A percentile compares a stretch with the other conserved stretches of the same genome.
These are phyloP conservation scores for Tolypocladium tropicale DNA, from an alignment of 2,329 filamentous ascomycete species.

Conservation along the genomic window DNA sequence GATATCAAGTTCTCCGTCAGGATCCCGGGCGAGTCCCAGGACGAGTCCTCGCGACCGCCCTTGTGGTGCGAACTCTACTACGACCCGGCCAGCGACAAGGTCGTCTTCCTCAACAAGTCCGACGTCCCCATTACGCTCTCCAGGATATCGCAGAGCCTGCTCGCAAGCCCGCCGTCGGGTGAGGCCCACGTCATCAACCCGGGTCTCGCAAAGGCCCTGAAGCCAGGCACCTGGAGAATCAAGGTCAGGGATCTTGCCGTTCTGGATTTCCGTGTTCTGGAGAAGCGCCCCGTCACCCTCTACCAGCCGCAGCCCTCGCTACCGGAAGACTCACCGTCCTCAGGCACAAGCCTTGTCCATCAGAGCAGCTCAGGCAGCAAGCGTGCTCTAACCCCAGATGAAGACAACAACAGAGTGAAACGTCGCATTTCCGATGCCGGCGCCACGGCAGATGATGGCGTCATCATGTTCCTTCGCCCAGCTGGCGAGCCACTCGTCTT, in stretches of 20 bases:
- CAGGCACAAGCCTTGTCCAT: constrained; percentile 15
- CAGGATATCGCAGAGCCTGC: constrained; percentile 29
- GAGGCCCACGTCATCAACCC: constrained; percentile 35
- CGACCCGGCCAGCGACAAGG: constrained; percentile 46
- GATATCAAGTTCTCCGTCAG: constrained; percentile 51
- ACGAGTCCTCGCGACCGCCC: constrained; percentile 32
- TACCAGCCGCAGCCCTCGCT: constrained; percentile 20
- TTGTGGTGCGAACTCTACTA: constrained; percentile 53
- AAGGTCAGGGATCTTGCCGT: constrained; percentile 37
- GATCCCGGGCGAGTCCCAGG: constrained; percentile 37
- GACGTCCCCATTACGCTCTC: constrained; percentile 42
- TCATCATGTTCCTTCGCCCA: constrained; percentile 44
- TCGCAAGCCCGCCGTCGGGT: constrained; percentile 27
- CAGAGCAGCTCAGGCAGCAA: constrained; percentile 36
- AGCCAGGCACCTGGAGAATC: constrained; percentile 48
- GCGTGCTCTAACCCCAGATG: constrained; percentile 35
- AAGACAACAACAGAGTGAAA: constrained; percentile 33
- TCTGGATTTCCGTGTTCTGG: constrained; percentile 47
- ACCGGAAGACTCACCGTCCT: constrained; percentile 18
- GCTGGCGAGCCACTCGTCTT: constrained; percentile 40
- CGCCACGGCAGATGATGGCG: constrained; percentile 32
- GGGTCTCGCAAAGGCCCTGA: constrained; percentile 32
- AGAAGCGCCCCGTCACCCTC: constrained; percentile 38
- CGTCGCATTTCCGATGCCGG: constrained; percentile 25
- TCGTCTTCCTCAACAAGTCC: constrained; percentile 46